Evolutionary conservation across 352 stramenopile species (phyloP).

Genomic region (Phytophthora pinifolia): DNA sequence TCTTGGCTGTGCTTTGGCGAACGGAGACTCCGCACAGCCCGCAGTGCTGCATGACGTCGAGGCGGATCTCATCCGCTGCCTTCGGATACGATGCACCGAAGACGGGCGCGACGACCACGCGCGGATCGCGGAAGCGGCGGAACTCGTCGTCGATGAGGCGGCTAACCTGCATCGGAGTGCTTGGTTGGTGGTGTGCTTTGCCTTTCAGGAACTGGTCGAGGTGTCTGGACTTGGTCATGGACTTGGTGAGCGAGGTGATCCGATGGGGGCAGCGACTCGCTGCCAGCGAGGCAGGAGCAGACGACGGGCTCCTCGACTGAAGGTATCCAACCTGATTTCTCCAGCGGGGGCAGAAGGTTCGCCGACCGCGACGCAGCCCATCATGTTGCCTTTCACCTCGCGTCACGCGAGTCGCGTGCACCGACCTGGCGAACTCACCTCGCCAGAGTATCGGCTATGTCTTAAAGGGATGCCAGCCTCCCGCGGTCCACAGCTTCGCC

Average conservation of each 20-base stretch:
- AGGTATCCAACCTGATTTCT: conserved; percentile 21
- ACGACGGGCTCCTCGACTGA: conserved; percentile 4
- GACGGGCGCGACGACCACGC: conserved; percentile 12
- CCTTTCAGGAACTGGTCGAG: conserved; percentile 8
- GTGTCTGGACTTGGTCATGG: too few relatives aligned
- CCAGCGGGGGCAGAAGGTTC: conserved; percentile 9
- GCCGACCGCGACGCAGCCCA: not conserved
- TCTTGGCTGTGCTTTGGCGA: conserved; percentile 3
- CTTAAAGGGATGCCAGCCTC: too few relatives aligned
- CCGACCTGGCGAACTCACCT: too few relatives aligned
- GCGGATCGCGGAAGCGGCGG: conserved; percentile 8
- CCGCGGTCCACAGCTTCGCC: too few relatives aligned
- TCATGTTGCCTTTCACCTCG: too few relatives aligned
- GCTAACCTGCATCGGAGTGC: conserved; percentile 13
- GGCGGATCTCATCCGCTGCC: conserved; percentile 12
- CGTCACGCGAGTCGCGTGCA: too few relatives aligned
- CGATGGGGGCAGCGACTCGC: too few relatives aligned
- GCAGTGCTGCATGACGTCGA: conserved; percentile 20
- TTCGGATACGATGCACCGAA: conserved; percentile 5
- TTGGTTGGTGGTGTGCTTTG: not conserved
- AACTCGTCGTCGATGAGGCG: conserved; percentile 13
- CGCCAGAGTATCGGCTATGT: too few relatives aligned
- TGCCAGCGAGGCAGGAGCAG: conserved; percentile 7
- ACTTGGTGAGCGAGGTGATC: too few relatives aligned
- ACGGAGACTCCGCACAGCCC: conserved; percentile 5